A percentile compares a stretch with the other conserved stretches of the same genome.
Conservation (phyloP, 2,329 filamentous ascomycete species). For the Trichoderma brevicompactum region DNA sequence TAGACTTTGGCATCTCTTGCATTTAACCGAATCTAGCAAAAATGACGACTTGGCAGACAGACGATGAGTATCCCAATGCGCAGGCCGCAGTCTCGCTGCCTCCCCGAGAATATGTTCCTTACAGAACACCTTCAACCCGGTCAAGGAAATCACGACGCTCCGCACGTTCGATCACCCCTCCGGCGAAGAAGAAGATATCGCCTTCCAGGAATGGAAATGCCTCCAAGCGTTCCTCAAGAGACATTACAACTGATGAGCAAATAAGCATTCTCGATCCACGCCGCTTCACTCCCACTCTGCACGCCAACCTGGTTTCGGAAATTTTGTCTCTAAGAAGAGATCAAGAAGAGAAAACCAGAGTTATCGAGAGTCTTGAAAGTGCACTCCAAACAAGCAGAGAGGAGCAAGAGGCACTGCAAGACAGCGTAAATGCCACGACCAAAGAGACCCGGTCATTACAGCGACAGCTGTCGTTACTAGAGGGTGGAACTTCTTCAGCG, state of each 20-base stretch:
- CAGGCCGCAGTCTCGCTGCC: slow-evolving; percentile 65
- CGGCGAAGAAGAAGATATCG: slow-evolving; percentile 58
- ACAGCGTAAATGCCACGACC: slow-evolving; percentile 62
- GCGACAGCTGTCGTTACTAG: slow-evolving; percentile 82
- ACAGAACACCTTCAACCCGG: slow-evolving; percentile 70
- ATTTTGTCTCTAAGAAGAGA: slow-evolving; percentile 87
- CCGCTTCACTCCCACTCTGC: slow-evolving; percentile 91
- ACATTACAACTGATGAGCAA: slow-evolving; percentile 67
- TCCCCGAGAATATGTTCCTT: slow-evolving; percentile 72
- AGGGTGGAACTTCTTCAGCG: slow-evolving; percentile 85
- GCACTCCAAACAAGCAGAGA: slow-evolving; percentile 70
- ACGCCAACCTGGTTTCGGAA: slow-evolving; percentile 92
- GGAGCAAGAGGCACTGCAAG: slow-evolving; percentile 74
- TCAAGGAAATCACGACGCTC: slow-evolving; percentile 68
- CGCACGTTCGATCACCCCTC: slow-evolving; percentile 68
- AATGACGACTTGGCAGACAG: slow-evolving; percentile 65
- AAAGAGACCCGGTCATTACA: slow-evolving; percentile 83
- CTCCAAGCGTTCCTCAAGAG: slow-evolving; percentile 59
- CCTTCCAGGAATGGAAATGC: slow-evolving; percentile 54
- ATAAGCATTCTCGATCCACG: slow-evolving; percentile 82
- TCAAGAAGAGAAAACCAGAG: slow-evolving; percentile 83
- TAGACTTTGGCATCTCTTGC: neutral
- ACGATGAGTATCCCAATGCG: slow-evolving; percentile 62
- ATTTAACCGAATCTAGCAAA: slow-evolving; percentile 30
- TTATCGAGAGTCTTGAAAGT: slow-evolving; percentile 83